Conservation (phyloP, 2,329 filamentous ascomycete species). For the Leptographium galeiforme region DNA sequence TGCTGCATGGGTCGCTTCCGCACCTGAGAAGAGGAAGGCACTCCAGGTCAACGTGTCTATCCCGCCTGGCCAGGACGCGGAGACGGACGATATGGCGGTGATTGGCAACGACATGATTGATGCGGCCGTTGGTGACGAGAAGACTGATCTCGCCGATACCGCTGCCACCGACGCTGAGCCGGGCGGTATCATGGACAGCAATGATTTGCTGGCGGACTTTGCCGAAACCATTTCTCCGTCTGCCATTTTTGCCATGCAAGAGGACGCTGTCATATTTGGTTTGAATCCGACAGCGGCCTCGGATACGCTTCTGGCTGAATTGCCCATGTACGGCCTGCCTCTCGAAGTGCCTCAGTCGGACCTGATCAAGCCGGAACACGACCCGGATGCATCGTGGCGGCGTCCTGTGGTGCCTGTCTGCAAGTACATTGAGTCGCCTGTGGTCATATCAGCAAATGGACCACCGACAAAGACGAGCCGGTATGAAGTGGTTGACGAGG, state of each 20-base stretch:
- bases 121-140: constrained; percentile 1
- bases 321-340: constrained; percentile 65
- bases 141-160: constrained; percentile 23
- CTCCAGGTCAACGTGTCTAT: constrained; percentile 54
- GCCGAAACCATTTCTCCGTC: constrained; percentile 50
- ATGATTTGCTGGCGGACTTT: constrained; percentile 3
- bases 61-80: constrained; percentile 20
- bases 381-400: constrained; percentile 61
- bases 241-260: constrained; percentile 69
- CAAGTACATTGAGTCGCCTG: constrained; percentile 72
- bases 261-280: constrained; percentile 69
- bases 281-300: constrained; percentile 61
- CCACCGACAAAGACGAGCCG: constrained; percentile 66
- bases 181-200: constrained; percentile 29
- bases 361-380: constrained; percentile 40
- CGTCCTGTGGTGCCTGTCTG: constrained; percentile 70
- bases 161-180: constrained; percentile 27
- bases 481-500: constrained; percentile 66
- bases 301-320: constrained; percentile 64
- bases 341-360: constrained; percentile 46
- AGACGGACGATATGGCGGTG: constrained; percentile 7
- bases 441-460: constrained; percentile 52
- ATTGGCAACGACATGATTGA: constrained; percentile 12
- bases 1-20: constrained; percentile 63
- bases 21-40: constrained; percentile 45